Evolutionary conservation across 2,329 filamentous ascomycete genomes (phyloP), one percentile per base, ranked within the genome.

Genomic region (Diaporthe caulivora): DNA sequence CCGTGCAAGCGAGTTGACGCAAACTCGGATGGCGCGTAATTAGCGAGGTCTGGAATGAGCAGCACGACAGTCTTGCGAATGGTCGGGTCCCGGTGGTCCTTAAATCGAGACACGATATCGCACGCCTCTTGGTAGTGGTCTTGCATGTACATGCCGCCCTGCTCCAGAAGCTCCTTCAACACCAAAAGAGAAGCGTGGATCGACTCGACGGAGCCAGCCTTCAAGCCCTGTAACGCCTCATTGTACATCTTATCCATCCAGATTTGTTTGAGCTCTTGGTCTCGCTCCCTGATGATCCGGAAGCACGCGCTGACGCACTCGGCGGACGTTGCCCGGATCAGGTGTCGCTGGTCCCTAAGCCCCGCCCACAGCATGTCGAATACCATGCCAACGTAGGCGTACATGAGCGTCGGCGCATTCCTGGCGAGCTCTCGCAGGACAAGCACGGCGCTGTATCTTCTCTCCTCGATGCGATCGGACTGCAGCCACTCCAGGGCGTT

Each of bases 131-230:
- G 91, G 82, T 98, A 99, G 80, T 95, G 92, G 51, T 95, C 94
- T 79, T 98, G 95, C 97, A 99, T 98, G 83, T 97, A 99, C 96
- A 99, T 99, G 78, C 95, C 95, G 70, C 97, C 97, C 81, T 98
- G 96, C 76, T 97, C 91, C 24, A 99, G 90, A 62, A 99, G 89
- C 84, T 98, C 96, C 82, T 96, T 97, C 79, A 98, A 89, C 1
- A 97, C 95, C 26, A 99, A 88, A 53, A 99, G 88, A 2, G 96
- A 98, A n/a, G 95, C 97, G 81, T 99, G 97, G 54, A 97, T 93
- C 74, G 92, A 93, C 82, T 99, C 97, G 71, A 97, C 89, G 24
- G 94, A 95, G 78, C 92, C 93, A 67, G 92, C 89, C 81, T 92
- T 92, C 77, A 99, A 91, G 9, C 95, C 95, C 75, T 90, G 88